Conservation (phyloP, 192 early-diverging fungal species). For the Podila epicladia region DNA sequence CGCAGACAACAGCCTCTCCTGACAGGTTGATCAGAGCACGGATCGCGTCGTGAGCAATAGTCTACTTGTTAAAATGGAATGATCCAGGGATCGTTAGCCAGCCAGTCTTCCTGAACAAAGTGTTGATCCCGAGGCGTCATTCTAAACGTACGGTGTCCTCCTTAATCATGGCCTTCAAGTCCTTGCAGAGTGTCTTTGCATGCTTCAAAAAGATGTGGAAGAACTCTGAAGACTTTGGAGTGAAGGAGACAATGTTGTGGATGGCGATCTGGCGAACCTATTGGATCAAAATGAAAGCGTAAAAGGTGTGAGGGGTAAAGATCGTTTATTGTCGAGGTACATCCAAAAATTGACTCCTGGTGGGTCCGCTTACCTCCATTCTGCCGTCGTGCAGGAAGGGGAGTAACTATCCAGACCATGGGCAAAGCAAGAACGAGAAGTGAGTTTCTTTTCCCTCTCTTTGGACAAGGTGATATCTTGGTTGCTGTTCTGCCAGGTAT, state of each 20-base stretch:
- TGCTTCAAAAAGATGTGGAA: conserved; percentile 67
- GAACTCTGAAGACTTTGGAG: conserved; percentile 65
- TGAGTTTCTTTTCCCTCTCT: background rate
- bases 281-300: background rate
- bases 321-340: background rate
- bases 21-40: conserved; percentile 88
- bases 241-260: conserved; percentile 79
- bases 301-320: background rate
- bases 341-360: background rate
- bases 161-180: conserved; percentile 72
- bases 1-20: conserved; percentile 67
- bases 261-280: conserved; percentile 83
- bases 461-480: background rate
- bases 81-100: background rate
- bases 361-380: conserved; percentile 64
- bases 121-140: background rate
- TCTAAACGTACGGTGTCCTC: conserved; percentile 70
- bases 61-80: conserved; percentile 49
- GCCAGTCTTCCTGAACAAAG: background rate
- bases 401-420: conserved; percentile 61
- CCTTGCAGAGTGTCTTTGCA: conserved; percentile 69
- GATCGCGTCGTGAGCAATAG: conserved; percentile 86
- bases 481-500: background rate
- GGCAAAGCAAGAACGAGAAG: background rate
- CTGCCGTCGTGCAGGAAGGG: conserved; percentile 76